phyloP scores from a whole-genome alignment of 2,329 filamentous ascomycete genomes.

The Fusarium sp. region DNA sequence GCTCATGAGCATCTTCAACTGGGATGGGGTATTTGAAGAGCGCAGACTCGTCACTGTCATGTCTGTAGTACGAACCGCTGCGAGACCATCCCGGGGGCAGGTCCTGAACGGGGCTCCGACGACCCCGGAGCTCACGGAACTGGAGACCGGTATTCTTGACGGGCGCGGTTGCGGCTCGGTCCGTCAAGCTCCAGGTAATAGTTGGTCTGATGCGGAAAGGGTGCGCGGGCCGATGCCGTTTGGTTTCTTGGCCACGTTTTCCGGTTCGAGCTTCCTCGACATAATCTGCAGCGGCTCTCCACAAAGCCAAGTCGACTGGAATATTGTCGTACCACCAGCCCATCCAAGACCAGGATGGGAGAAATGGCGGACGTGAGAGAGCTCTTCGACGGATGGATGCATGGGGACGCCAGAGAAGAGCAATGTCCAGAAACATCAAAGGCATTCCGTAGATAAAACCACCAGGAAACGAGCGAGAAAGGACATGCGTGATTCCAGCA shows the following conservation, averaged over 20 bases:
- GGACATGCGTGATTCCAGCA: constrained; percentile 53
- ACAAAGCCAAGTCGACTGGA: constrained; percentile 53
- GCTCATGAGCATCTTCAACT: constrained; percentile 47
- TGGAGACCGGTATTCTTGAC: constrained; percentile 52
- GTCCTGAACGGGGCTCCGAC: constrained; percentile 43
- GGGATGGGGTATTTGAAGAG: constrained; percentile 56
- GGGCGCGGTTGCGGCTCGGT: constrained; percentile 48
- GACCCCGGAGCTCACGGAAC: constrained; percentile 51
- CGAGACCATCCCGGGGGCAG: constrained; percentile 54
- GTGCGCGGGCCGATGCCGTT: constrained; percentile 50
- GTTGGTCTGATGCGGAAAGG: constrained; percentile 52
- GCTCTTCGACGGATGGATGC: constrained; percentile 54
- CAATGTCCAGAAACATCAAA: constrained; percentile 56
- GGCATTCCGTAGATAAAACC: constrained; percentile 59
- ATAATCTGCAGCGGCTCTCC: constrained; percentile 56
- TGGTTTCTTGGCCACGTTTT: constrained; percentile 46
- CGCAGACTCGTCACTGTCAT: constrained; percentile 52
- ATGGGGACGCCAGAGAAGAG: constrained; percentile 56
- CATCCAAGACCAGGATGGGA: constrained; percentile 60
- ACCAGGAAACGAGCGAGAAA: constrained; percentile 53
- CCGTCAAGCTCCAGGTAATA: constrained; percentile 53
- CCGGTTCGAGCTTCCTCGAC: constrained; percentile 50
- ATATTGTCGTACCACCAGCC: constrained; percentile 59
- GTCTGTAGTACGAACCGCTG: constrained; percentile 50
- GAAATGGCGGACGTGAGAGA: constrained; percentile 49